Evolutionary conservation across 2,329 filamentous ascomycete genomes (phyloP).

Genomic region (Cadophora sp.): DNA sequence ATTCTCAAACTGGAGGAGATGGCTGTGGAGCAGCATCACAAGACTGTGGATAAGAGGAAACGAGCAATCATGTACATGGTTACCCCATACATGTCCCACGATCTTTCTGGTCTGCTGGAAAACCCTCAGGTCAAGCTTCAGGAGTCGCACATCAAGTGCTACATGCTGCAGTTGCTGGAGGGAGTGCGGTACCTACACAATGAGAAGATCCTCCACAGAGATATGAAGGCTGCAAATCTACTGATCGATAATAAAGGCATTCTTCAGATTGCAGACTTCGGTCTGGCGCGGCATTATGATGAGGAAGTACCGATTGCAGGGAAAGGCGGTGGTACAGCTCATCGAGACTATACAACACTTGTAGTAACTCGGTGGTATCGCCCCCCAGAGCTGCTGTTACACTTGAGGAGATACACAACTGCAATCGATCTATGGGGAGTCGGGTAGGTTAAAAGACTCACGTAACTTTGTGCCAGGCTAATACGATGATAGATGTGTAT

Average conservation of each 20-base stretch:
- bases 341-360: constrained; percentile 91
- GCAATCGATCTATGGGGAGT: constrained; percentile 99
- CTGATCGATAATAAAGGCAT: constrained; percentile 94
- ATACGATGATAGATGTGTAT: constrained; percentile 74
- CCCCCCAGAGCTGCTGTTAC: constrained; percentile 88
- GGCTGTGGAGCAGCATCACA: constrained; percentile 81
- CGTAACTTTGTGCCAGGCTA: constrained; percentile 27
- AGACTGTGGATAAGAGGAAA: constrained; percentile 72
- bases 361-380: constrained; percentile 98
- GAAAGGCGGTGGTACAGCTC: constrained; percentile 81
- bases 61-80: constrained; percentile 97
- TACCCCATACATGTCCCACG: constrained; percentile 98
- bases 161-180: constrained; percentile 91
- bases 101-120: constrained; percentile 94
- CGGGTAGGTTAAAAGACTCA: constrained; percentile 65
- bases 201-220: constrained; percentile 87
- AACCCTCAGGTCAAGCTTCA: constrained; percentile 90
- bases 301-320: constrained; percentile 80
- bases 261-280: constrained; percentile 96
- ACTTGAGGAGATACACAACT: constrained; percentile 90
- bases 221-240: constrained; percentile 99
- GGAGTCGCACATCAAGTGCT: constrained; percentile 95
- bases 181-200: constrained; percentile 91
- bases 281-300: constrained; percentile 91
- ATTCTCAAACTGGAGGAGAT: constrained; percentile 90